Evolutionary conservation across 495 filamentous ascomycete species (phyloP).

Genomic region (Aspergillus sclerotioniger): DNA sequence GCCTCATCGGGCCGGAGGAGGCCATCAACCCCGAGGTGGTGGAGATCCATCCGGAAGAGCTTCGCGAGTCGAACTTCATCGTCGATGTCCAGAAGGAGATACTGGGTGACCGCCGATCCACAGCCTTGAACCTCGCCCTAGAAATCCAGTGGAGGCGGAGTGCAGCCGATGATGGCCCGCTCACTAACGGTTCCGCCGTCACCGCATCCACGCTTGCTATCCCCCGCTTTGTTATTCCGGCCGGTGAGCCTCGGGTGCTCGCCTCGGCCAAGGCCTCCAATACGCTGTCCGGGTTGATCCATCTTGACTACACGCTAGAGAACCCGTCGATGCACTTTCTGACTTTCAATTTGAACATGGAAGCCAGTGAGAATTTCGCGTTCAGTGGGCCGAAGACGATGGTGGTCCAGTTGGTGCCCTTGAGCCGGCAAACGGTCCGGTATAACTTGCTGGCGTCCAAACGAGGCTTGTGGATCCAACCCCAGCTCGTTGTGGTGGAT

Average conservation of each 20-base stretch:
- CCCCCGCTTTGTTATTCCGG: slow-evolving; percentile 74
- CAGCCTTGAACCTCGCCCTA: slow-evolving; percentile 71
- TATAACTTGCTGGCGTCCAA: slow-evolving; percentile 64
- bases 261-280: slow-evolving; percentile 54
- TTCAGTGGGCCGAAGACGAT: slow-evolving; percentile 86
- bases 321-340: slow-evolving; percentile 94
- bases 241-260: slow-evolving; percentile 84
- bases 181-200: slow-evolving; percentile 16
- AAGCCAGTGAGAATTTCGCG: slow-evolving; percentile 86
- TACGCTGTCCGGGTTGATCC: slow-evolving; percentile 43
- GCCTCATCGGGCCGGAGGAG: slow-evolving; percentile 41
- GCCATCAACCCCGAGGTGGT: slow-evolving; percentile 30
- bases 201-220: slow-evolving; percentile 62
- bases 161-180: slow-evolving; percentile 14
- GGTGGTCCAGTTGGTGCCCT: slow-evolving; percentile 72
- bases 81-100: slow-evolving; percentile 68
- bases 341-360: slow-evolving; percentile 88
- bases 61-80: slow-evolving; percentile 67
- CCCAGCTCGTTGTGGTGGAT: slow-evolving; percentile 74
- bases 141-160: slow-evolving; percentile 71
- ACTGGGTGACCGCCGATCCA: slow-evolving; percentile 75
- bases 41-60: slow-evolving; percentile 58
- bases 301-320: slow-evolving; percentile 73
- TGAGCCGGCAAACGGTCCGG: slow-evolving; percentile 65
- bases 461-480: slow-evolving; percentile 67